Evolutionary conservation across 805 yeast species (phyloP), one percentile per base, ranked within the genome.

Genomic region (Candida dajiaensis): DNA sequence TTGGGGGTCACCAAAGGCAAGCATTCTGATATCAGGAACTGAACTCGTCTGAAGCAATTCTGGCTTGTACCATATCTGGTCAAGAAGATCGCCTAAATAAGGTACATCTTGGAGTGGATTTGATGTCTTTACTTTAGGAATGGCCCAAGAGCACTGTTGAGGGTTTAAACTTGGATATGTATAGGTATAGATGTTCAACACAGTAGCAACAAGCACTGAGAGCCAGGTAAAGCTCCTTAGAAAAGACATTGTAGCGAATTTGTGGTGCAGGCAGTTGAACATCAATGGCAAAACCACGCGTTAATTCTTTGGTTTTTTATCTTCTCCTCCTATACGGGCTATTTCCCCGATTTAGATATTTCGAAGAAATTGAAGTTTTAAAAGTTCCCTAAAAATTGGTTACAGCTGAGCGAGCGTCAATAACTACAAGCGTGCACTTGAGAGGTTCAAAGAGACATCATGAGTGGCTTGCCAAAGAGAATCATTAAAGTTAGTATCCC

Each of bases 1-100:
- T 68, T 94, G 99, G 0, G 99, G 99, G 60, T 94, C 99, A 7
- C 98, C 99, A 64, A 89, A 83, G 6, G 96, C 85, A 52, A 90
- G 64, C 65, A 94, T 65, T 51, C 78, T 79, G 43, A 90, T 75
- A 54, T 76, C 80, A 11, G 70, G 61, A 5, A 71, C 51, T 2
- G 40, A 35, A 2, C 22, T 41, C 23, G 54, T 51, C 13, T 43
- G 28, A 18, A 40, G 48, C 36, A 49, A 36, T 35, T 44, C 38
- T 48, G 56, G 35, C 31, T 55, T 46, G 26, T 65, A 19, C 46
- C 70, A 51, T 53, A 69, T 47, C 39, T 62, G 58, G 57, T 37
- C 62, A 21, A 47, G 28, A 3, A 56, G 43, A 29, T 54, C 60
- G n/a, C 52, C 53, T 40, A 58, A 19, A 26, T 58, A 57, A 26